Base-by-base conservation (phyloP, 2,329 filamentous ascomycete species). In the Fusarium mexicanum region DNA sequence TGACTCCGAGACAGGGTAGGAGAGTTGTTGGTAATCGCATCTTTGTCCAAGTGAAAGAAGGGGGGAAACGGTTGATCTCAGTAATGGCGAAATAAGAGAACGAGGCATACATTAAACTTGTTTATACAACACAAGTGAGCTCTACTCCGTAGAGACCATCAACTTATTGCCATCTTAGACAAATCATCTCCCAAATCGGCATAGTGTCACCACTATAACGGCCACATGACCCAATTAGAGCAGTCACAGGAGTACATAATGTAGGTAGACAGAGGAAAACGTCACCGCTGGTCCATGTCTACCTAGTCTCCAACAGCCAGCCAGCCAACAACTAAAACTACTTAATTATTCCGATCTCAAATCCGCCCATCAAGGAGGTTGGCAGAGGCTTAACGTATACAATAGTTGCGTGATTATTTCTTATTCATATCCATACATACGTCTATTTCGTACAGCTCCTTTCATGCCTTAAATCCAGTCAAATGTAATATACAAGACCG, bases 171-270 rank as follows among this genome's bases (percentile, higher is more conserved):
- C 33, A 20, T 31, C n/a, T 58, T 58, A 40, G 53, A 70, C 40
- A 46, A 22, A 26, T 59, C 61, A 63, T 62, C 33, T 59, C 69
- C 29, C 29, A 46, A 61, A 54, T 41, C 20, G 64, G 72, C 22
- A 57, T 75, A 69, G 72, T 58, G 40, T 50, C 29, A 48, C 67
- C 54, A 53, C 67, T 54, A 40, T 31, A 61, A 35, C 35, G 43
- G 17, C 67, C 72, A 63, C 72, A 69, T 75, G 69, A 74, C 61
- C 69, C 53, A 74, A 72, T 72, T 43, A 60, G 51, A 69, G 35
- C 59, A 31, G 37, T 44, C 47, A 47, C 24, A 61, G 40, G 35
- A 54, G 54, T 48, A 20, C 40, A 38, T 61, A 61, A 40, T 48
- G 41, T 22, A 20, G 50, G 57, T 53, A 37, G 50, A 37, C 33